Base-by-base conservation (phyloP, 2,329 filamentous ascomycete species). In the Aureobasidium sp. region DNA sequence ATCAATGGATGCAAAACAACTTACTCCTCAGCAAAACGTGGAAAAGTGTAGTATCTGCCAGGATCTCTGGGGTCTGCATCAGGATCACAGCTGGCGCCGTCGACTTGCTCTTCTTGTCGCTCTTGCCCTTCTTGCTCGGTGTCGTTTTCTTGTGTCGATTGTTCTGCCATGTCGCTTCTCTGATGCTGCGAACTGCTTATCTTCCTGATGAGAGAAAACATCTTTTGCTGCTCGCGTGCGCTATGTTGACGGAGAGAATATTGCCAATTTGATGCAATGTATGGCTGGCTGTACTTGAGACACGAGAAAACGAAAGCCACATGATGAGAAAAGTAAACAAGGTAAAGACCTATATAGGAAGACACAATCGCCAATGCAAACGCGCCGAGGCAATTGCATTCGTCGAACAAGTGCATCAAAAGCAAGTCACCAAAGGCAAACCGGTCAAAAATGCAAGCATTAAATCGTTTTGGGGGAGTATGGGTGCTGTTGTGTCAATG, bases 31-130 rank as follows among this genome's bases (percentile, higher is more conserved):
- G 31, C 41, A 36, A 51, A 51, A 3, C 22, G 44, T 17, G 57
- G 57, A 25, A 60, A 60, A 12, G 57, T 60, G 17, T 60, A 60
- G 36, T 60, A 60, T 17, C 31, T 60, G 8, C n/a, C 57, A 34
- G 57, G 57, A 51, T 60, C 57, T 31, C 57, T 49, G 1, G 57
- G 57, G 22, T 60, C 57, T 41, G 36, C 57, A 25, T 60, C 42
- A 6, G 34, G 44, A 45, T 49, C 45, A 17, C 29, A 59, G 17
- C 31, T 59, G n/a, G 31, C 41, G 8, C 56, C 56, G 2, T 57
- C 53, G 5, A 57, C n/a, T 2, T 34, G 31, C 31, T 34, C 31
- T 17, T 57, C 53, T 22, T 36, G 29, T 2, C 37, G 20, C 22
- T 57, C 15, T 17, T 57, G 53, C 2, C 20, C 15, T n/a, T 15